Percentiles rank a stretch among this genome's conserved stretches.
These are phyloP conservation scores for Ceratocystiopsis sp. DNA, from an alignment of 2,329 filamentous ascomycete genomes.

Conservation along the genomic window DNA sequence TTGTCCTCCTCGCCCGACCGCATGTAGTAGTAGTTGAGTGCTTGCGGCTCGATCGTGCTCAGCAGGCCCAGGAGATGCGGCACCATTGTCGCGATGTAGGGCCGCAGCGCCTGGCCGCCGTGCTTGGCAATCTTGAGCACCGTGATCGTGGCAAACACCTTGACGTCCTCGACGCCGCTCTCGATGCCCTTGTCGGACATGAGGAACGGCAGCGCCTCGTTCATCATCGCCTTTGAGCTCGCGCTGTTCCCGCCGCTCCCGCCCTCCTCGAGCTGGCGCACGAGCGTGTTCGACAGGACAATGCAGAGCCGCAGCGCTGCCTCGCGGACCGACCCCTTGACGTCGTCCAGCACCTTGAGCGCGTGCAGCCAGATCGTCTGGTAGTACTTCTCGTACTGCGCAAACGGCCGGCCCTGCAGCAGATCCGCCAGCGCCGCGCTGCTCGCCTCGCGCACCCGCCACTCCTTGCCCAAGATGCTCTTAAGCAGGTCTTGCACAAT, in stretches of 20 bases:
- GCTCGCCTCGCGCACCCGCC: constrained; percentile 82
- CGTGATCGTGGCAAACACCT: constrained; percentile 65
- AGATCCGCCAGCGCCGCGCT: constrained; percentile 82
- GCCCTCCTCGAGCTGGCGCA: constrained; percentile 69
- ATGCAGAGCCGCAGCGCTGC: constrained; percentile 72
- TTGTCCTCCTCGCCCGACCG: constrained; percentile 75
- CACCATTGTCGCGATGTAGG: constrained; percentile 68
- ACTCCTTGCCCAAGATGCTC: constrained; percentile 78
- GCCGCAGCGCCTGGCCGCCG: constrained; percentile 58
- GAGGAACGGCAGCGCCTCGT: constrained; percentile 77
- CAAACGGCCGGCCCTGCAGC: constrained; percentile 60
- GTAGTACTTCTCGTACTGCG: constrained; percentile 70
- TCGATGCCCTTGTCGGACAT: constrained; percentile 80
- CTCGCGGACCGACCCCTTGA: constrained; percentile 74
- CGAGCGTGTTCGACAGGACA: constrained; percentile 67
- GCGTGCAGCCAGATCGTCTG: constrained; percentile 70
- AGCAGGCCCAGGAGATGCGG: constrained; percentile 66
- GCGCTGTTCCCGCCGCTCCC: constrained; percentile 34
- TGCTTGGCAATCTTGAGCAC: constrained; percentile 83
- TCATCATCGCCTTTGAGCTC: constrained; percentile 46
- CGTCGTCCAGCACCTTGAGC: constrained; percentile 87
- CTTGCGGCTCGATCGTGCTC: constrained; percentile 76
- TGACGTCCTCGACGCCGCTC: constrained; percentile 74
- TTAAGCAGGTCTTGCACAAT: constrained; percentile 79
- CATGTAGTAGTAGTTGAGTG: constrained; percentile 83